Evolutionary conservation across 495 filamentous ascomycete species (phyloP), one percentile per base, ranked within the genome.

Genomic region (Hypoxylon perforatum): DNA sequence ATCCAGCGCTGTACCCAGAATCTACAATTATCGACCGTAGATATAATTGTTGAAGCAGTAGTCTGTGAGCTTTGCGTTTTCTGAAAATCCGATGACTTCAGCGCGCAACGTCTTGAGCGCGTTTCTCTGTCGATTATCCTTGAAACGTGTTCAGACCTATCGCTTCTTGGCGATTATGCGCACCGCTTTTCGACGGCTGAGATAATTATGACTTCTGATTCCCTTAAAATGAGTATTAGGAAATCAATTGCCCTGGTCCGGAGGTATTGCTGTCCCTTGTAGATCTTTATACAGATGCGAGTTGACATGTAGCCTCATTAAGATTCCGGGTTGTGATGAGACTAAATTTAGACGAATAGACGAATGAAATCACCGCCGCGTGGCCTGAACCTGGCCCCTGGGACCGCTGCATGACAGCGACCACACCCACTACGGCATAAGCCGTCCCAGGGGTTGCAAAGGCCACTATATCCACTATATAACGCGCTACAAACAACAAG

Each of bases 281-380:
- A 8, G 8, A 2, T 42, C 39, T 17, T 2, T 42, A 42, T 1
- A 42, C n/a, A n/a, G n/a, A n/a, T 17, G n/a, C 12, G 12, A 3
- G 14, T 42, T 15, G 15, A 42, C 5, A 42, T 42, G 39, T 17
- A 42, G 39, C 39, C 15, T 42, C 15, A 3, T n/a, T 15, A 11
- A 38, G 9, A 42, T 17, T 42, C 39, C 4, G 8, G 39, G n/a
- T 42, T 42, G 39, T 15, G 15, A 42, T 59, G 11, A 49, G 35
- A 39, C 63, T 66, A 61, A 67, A 67, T 39, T 61, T 61, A 61
- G 57, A 33, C n/a, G n/a, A n/a, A n/a, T n/a, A n/a, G n/a, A 28
- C 25, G 25, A 38, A 38, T 38, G 22, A 46, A 19, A 46, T 52
- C 46, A 53, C 35, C 21, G 47, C 23, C 51, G 47, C 64, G 58